Evolutionary conservation across 495 filamentous ascomycete species (phyloP).

Genomic region (Aspergillus ostianus): DNA sequence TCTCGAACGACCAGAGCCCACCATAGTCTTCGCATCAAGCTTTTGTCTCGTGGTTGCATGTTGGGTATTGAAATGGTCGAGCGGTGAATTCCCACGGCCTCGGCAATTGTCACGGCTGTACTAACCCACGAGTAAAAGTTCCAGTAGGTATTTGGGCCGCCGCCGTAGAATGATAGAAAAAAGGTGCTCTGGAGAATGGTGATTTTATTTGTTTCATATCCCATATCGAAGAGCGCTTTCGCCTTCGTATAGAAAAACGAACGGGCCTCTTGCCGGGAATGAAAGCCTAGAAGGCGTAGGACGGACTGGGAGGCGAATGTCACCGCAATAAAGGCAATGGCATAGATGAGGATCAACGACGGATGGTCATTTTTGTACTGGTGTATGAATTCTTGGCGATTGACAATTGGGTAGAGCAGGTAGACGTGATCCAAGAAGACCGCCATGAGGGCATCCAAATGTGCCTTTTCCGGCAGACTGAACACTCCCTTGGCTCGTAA

Average conservation of each 20-base stretch:
- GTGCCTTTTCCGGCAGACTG: not conserved
- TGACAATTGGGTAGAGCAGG: conserved; percentile 3
- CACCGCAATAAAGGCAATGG: conserved; percentile 1
- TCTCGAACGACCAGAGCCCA: conserved; percentile 1
- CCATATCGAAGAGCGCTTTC: conserved; percentile 53
- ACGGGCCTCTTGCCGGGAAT: not conserved
- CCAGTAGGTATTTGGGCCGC: conserved; percentile 4
- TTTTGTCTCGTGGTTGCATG: conserved; percentile 5
- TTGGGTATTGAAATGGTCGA: conserved; percentile 2
- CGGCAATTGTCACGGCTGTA: conserved; percentile 4
- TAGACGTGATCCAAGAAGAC: conserved; percentile 7
- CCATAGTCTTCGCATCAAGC: not conserved
- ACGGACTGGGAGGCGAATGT: not conserved
- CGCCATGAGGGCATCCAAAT: not conserved
- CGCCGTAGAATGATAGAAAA: conserved; percentile 3
- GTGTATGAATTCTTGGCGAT: conserved; percentile 4
- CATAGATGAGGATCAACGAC: not conserved
- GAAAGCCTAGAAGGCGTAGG: not conserved
- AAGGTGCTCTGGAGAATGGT: conserved; percentile 55
- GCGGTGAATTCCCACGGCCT: conserved; percentile 4
- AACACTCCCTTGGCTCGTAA: conserved; percentile 2
- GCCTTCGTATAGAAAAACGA: not conserved
- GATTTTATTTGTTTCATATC: conserved; percentile 66
- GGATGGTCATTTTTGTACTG: not conserved
- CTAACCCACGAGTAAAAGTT: conserved; percentile 9